Conservation (phyloP, 306 rosid species). For the Astragalus glycyphyllos region DNA sequence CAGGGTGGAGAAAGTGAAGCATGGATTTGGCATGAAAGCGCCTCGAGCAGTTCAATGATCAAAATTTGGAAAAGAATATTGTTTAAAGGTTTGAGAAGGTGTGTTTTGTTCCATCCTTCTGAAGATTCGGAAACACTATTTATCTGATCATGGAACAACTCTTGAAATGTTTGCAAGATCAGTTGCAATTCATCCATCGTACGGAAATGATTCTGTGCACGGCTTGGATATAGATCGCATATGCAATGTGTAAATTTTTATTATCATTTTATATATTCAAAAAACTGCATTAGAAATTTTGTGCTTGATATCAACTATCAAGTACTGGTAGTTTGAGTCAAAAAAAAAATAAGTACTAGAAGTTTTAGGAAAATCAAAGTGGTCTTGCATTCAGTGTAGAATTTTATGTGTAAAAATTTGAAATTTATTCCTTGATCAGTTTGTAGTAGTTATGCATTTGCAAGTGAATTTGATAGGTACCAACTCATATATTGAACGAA, state of each 20-base stretch:
- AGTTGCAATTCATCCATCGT: slow-evolving; percentile 18
- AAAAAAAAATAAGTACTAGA: too few species aligned
- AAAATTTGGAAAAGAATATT: slow-evolving; percentile 27
- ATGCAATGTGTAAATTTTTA: slow-evolving; percentile 22
- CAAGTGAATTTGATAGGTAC: too few species aligned
- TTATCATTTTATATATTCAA: background rate
- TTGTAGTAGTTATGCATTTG: slow-evolving; percentile 34
- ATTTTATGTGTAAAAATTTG: slow-evolving; percentile 32
- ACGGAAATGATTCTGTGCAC: slow-evolving; percentile 18
- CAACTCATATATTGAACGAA: too few species aligned
- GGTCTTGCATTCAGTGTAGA: slow-evolving; percentile 21
- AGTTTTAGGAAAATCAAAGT: slow-evolving; percentile 33
- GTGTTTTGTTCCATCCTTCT: slow-evolving; percentile 35
- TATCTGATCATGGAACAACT: slow-evolving; percentile 11
- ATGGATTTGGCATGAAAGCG: slow-evolving; percentile 91
- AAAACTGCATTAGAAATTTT: slow-evolving; percentile 35
- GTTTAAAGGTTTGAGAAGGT: slow-evolving; percentile 24
- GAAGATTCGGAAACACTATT: slow-evolving; percentile 28
- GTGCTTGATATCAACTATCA: slow-evolving; percentile 20
- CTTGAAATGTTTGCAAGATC: slow-evolving; percentile 33
- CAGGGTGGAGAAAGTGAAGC: slow-evolving; percentile 91
- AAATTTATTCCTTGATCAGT: slow-evolving; percentile 32
- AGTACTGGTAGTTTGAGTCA: background rate
- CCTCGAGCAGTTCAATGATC: slow-evolving; percentile 63
- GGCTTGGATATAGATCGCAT: slow-evolving; percentile 38